Evolutionary conservation across 352 stramenopile genomes (phyloP).

Genomic region (Phytophthora megakarya): DNA sequence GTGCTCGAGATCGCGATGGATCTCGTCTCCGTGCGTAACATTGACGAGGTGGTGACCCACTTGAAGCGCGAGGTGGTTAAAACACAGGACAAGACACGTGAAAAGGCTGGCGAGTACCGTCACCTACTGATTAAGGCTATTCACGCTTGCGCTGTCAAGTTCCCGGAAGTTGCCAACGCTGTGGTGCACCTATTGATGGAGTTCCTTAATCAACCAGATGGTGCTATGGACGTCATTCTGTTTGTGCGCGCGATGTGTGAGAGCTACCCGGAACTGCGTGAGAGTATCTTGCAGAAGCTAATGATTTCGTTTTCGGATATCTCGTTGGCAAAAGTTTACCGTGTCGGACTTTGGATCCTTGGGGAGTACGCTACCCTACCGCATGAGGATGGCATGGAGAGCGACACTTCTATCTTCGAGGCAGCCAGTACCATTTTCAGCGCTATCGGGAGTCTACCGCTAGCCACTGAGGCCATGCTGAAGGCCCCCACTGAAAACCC

Average conservation of each 20-base stretch:
- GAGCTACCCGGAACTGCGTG: slow-evolving; percentile 93
- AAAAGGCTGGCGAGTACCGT: slow-evolving; percentile 97
- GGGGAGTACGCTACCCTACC: slow-evolving; percentile 90
- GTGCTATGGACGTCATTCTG: slow-evolving; percentile 97
- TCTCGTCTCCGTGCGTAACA: slow-evolving; percentile 97
- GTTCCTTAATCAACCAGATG: slow-evolving; percentile 95
- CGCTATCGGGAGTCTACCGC: slow-evolving; percentile 76
- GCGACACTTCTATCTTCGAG: slow-evolving; percentile 77
- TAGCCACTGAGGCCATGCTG: slow-evolving; percentile 61
- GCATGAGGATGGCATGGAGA: slow-evolving; percentile 46
- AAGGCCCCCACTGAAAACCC: slow-evolving; percentile 41
- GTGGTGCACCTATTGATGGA: slow-evolving; percentile 99
- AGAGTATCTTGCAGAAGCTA: slow-evolving; percentile 94
- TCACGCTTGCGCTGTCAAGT: slow-evolving; percentile 97
- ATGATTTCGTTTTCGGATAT: slow-evolving; percentile 95
- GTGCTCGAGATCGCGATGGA: slow-evolving; percentile 98
- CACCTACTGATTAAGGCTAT: slow-evolving; percentile 98
- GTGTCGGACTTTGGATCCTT: slow-evolving; percentile 97
- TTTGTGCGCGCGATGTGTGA: slow-evolving; percentile 99
- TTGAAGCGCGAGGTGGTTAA: slow-evolving; percentile 92
- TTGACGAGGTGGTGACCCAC: slow-evolving; percentile 95
- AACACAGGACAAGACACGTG: slow-evolving; percentile 88
- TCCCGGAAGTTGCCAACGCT: slow-evolving; percentile 96
- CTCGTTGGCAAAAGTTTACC: slow-evolving; percentile 94
- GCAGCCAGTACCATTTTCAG: slow-evolving; percentile 90